Evolutionary conservation across 2,329 filamentous ascomycete genomes (phyloP).

Genomic region (Sordariomycetes sp.): DNA sequence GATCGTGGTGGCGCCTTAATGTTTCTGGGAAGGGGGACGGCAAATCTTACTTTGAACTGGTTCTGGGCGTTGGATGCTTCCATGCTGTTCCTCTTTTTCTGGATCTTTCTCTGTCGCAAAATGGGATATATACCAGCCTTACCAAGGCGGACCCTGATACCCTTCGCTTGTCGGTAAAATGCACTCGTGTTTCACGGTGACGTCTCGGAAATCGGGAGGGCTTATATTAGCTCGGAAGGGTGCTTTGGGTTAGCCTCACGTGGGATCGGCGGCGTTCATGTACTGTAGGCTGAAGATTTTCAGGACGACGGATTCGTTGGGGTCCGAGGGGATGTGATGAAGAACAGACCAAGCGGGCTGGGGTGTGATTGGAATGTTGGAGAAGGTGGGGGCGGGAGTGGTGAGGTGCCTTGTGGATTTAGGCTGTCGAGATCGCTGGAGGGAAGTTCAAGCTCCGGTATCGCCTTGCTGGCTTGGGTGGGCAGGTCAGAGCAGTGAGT

Average conservation of each 20-base stretch:
- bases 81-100: neutral
- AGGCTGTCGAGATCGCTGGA: too few relatives aligned
- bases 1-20: neutral
- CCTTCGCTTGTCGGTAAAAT: conserved; percentile 7
- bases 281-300: neutral
- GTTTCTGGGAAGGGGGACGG: neutral
- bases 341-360: neutral
- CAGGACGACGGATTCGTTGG: neutral
- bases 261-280: conserved; percentile 1
- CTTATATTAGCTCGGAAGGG: neutral
- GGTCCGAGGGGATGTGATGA: neutral
- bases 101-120: neutral
- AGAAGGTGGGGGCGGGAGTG: neutral
- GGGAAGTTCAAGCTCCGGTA: too few relatives aligned
- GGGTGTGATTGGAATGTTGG: neutral
- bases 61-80: neutral
- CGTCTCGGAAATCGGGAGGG: neutral
- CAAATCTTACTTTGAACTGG: neutral
- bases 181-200: conserved; percentile 5
- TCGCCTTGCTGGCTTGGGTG: too few relatives aligned
- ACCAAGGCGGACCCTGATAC: conserved; percentile 5
- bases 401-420: too few relatives aligned
- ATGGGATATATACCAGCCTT: neutral
- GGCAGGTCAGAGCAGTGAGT: too few relatives aligned
- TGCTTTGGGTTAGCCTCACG: neutral